Evolutionary conservation across 306 rosid genomes (phyloP).

Genomic region (Quercus cerris): DNA sequence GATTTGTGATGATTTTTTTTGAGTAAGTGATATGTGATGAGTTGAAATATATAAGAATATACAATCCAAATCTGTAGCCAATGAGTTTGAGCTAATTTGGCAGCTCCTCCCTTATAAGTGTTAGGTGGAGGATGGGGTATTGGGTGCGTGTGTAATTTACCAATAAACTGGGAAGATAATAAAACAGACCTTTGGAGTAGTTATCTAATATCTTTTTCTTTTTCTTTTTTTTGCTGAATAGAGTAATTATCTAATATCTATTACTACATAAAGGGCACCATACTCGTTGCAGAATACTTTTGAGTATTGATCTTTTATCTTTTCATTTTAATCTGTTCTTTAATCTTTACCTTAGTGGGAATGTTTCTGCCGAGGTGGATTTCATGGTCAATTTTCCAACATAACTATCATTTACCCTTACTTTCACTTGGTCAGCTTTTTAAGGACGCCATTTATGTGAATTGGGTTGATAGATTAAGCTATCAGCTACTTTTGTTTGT

Average conservation of each 20-base stretch:
- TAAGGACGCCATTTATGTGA: not conserved
- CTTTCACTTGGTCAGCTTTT: slow-evolving; percentile 10
- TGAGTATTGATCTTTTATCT: not conserved
- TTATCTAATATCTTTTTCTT: not conserved
- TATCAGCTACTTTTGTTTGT: not conserved
- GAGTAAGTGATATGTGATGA: too few relatives aligned
- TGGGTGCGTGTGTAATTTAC: too few relatives aligned
- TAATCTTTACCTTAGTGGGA: not conserved
- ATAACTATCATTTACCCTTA: slow-evolving; percentile 5
- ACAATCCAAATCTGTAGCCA: too few relatives aligned
- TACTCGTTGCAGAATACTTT: not conserved
- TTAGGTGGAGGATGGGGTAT: too few relatives aligned
- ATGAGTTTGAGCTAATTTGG: too few relatives aligned
- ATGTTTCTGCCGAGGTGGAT: slow-evolving; percentile 3
- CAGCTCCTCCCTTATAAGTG: too few relatives aligned
- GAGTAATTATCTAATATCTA: too few relatives aligned
- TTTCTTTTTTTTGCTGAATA: too few relatives aligned
- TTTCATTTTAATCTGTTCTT: not conserved
- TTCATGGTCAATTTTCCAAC: not conserved
- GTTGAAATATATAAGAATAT: too few relatives aligned
- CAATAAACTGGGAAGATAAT: not conserved
- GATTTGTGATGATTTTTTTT: not conserved
- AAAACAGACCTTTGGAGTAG: not conserved
- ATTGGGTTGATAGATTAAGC: slow-evolving; percentile 9
- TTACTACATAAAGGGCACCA: not conserved